These are phyloP conservation scores for Rutstroemia sp. DNA, from an alignment of 2,329 filamentous ascomycete species.

Conservation along the genomic window DNA sequence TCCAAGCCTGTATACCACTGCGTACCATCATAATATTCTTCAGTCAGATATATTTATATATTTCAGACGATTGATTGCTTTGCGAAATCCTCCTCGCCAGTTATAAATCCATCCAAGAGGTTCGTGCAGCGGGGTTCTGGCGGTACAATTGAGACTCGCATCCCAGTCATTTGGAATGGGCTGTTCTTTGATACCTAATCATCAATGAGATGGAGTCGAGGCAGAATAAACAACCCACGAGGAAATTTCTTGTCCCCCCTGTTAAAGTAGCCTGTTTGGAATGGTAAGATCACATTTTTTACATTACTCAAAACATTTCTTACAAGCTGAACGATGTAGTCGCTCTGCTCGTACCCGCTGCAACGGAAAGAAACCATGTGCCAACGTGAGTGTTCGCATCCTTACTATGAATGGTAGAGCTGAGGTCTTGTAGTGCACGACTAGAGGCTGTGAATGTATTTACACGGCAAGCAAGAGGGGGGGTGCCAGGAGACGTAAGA, in stretches of 20 bases:
- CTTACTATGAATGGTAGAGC: background rate
- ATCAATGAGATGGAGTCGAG: no score
- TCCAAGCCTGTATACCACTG: no score
- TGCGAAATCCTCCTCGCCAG: no score
- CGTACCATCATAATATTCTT: no score
- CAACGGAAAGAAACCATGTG: conserved; percentile 38
- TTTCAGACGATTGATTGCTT: no score
- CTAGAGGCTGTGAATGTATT: conserved; percentile 24
- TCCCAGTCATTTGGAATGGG: no score
- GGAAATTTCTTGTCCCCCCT: background rate
- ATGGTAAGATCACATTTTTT: background rate
- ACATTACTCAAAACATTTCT: background rate
- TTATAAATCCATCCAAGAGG: no score
- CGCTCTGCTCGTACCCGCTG: conserved; percentile 40
- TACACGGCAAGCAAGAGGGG: conserved; percentile 27
- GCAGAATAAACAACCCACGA: background rate
- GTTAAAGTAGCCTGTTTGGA: background rate
- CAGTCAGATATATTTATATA: no score
- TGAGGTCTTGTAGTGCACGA: conserved; percentile 18
- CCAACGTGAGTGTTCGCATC: conserved; percentile 32
- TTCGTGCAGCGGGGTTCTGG: no score
- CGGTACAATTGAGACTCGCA: no score
- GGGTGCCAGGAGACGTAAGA: conserved; percentile 23
- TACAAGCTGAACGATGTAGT: conserved; percentile 22
- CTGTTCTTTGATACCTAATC: no score